Conservation (phyloP, 768 basidiomycete species). For the Baorangia bicolor region DNA sequence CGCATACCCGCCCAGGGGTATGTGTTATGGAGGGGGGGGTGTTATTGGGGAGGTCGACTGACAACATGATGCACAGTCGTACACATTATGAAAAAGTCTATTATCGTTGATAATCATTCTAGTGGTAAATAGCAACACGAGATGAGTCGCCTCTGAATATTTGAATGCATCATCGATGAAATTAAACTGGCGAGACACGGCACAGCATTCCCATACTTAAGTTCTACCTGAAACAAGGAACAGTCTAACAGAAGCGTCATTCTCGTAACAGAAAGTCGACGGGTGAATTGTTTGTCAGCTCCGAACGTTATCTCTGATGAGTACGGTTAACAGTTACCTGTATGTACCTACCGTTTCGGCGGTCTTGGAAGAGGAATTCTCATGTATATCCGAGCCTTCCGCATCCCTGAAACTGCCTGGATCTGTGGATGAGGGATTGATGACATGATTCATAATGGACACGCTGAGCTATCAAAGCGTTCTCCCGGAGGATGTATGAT, state of each 20-base stretch:
- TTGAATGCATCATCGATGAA: neutral
- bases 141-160: neutral
- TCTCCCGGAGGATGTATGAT: neutral
- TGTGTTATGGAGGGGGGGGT: too few species aligned
- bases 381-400: neutral
- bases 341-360: neutral
- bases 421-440: neutral
- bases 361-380: neutral
- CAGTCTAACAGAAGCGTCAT: neutral
- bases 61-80: too few species aligned
- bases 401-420: neutral
- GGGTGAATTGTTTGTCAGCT: conserved; percentile 10
- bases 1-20: too few species aligned
- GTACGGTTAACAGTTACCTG: too few species aligned
- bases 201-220: too few species aligned
- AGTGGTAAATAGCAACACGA: too few species aligned
- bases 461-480: neutral
- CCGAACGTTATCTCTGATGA: conserved; percentile 15
- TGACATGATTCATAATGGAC: neutral
- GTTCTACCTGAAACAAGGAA: conserved; percentile 3
- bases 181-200: neutral
- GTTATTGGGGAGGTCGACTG: too few species aligned
- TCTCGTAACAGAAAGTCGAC: neutral
- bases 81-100: too few species aligned
- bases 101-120: too few species aligned